These are phyloP conservation scores for Cairneyella variabilis DNA, from an alignment of 495 filamentous ascomycete genomes.

Conservation along the genomic window DNA sequence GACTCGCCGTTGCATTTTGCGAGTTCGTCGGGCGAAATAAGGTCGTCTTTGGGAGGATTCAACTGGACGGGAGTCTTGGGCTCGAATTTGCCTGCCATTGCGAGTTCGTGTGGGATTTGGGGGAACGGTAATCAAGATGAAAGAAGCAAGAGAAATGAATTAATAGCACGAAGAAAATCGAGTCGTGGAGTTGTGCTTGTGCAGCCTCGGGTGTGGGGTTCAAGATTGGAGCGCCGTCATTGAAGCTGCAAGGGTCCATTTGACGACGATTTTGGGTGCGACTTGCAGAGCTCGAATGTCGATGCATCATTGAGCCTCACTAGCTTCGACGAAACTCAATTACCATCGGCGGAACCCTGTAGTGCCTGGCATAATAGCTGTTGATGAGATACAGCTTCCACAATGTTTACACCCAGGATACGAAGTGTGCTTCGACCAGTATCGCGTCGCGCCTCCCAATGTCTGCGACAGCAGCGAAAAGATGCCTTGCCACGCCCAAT, in stretches of 20 bases:
- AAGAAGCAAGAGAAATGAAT: not conserved
- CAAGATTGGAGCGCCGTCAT: not conserved
- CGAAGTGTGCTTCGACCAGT: constrained; percentile 9
- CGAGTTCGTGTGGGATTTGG: not conserved
- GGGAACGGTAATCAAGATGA: not conserved
- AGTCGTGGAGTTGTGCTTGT: not conserved
- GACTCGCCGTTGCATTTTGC: constrained; percentile 74
- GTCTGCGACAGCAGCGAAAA: constrained; percentile 18
- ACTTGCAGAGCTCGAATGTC: not conserved
- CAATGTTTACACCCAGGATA: constrained; percentile 22
- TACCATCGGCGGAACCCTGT: not conserved
- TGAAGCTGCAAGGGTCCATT: not conserved
- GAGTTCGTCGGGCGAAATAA: constrained; percentile 70
- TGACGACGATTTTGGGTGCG: not conserved
- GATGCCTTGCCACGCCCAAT: constrained; percentile 10
- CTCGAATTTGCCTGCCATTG: constrained; percentile 69
- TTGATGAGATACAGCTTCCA: not conserved
- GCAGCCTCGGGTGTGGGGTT: constrained; percentile 7
- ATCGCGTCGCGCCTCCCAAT: constrained; percentile 18
- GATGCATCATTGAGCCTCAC: not conserved
- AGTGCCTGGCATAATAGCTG: not conserved
- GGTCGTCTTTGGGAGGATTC: constrained; percentile 82
- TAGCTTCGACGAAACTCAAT: not conserved
- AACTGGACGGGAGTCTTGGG: constrained; percentile 82
- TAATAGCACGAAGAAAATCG: not conserved